Conservation (phyloP, 23 red algal genomes). For the Gracilariopsis chorda region DNA sequence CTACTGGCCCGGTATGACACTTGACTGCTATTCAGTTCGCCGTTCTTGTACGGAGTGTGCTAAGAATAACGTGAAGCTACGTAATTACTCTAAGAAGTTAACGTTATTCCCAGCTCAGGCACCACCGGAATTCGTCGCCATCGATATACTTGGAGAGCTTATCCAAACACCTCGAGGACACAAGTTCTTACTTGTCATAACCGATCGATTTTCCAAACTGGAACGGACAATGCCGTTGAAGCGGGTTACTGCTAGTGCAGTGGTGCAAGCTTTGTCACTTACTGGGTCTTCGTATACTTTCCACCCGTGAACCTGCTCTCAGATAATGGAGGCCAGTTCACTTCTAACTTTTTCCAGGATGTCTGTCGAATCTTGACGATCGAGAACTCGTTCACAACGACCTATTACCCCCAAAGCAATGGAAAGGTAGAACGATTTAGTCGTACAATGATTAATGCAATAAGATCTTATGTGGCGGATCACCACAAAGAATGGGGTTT, state of each 20-base stretch:
- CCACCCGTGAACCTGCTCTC: neutral
- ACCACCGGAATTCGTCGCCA: too few species aligned
- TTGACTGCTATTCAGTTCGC: too few species aligned
- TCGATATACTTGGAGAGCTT: too few species aligned
- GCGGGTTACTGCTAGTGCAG: neutral
- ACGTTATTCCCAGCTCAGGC: too few species aligned
- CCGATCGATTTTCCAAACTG: slow-evolving; percentile 10
- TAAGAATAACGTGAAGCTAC: too few species aligned
- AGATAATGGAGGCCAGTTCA: slow-evolving; percentile 32
- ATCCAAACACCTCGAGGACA: too few species aligned
- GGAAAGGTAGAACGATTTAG: slow-evolving; percentile 14
- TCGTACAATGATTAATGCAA: neutral
- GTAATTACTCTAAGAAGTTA: too few species aligned
- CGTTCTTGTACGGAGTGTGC: too few species aligned
- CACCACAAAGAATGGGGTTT: neutral
- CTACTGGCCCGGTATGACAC: too few species aligned
- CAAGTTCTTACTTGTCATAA: slow-evolving; percentile 27
- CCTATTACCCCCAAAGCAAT: slow-evolving; percentile 15
- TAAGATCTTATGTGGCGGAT: neutral
- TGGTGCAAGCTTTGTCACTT: neutral
- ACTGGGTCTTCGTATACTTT: slow-evolving; percentile 19
- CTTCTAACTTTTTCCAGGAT: slow-evolving; percentile 19
- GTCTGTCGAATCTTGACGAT: neutral
- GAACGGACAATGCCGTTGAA: neutral
- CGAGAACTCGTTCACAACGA: neutral